Conservation (phyloP, 805 yeast genomes). For the Cyberlindnera maritima region DNA sequence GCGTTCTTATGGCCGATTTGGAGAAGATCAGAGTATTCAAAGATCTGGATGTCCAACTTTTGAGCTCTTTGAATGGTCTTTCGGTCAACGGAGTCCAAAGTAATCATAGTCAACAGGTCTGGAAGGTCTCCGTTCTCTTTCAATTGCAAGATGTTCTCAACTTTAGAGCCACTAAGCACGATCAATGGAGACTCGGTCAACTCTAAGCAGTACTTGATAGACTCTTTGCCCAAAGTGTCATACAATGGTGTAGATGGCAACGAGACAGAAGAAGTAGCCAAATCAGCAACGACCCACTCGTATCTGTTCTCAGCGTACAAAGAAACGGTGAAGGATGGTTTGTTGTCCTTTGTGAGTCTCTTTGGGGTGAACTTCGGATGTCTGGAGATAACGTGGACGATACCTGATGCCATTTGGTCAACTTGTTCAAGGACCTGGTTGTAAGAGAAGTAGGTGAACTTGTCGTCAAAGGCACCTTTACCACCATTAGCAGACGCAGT, state of each 20-base stretch:
- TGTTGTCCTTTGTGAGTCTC: conserved; percentile 18
- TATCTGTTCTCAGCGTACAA: conserved; percentile 53
- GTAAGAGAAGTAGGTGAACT: conserved; percentile 41
- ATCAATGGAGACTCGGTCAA: conserved; percentile 61
- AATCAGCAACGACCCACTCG: conserved; percentile 68
- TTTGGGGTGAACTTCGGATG: background rate
- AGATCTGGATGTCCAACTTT: conserved; percentile 25
- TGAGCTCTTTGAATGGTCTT: background rate
- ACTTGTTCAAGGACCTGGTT: conserved; percentile 38
- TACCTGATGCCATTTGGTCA: conserved; percentile 45
- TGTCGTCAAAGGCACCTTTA: conserved; percentile 20
- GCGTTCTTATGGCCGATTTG: conserved; percentile 35
- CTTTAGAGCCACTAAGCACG: conserved; percentile 48
- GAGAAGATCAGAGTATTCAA: conserved; percentile 2
- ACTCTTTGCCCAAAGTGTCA: conserved; percentile 55
- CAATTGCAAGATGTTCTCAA: conserved; percentile 40
- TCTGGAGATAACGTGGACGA: conserved; percentile 27
- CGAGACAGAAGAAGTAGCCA: conserved; percentile 59
- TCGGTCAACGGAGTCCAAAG: conserved; percentile 26
- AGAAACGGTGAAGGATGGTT: conserved; percentile 43
- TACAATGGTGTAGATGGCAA: conserved; percentile 50
- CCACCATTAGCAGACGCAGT: conserved; percentile 24
- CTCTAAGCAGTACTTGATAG: conserved; percentile 59
- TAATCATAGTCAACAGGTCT: conserved; percentile 39
- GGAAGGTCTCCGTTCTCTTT: conserved; percentile 20